Evolutionary conservation across 139 green algal species (phyloP).

Genomic region (Chlamydomonas schloesseri): DNA sequence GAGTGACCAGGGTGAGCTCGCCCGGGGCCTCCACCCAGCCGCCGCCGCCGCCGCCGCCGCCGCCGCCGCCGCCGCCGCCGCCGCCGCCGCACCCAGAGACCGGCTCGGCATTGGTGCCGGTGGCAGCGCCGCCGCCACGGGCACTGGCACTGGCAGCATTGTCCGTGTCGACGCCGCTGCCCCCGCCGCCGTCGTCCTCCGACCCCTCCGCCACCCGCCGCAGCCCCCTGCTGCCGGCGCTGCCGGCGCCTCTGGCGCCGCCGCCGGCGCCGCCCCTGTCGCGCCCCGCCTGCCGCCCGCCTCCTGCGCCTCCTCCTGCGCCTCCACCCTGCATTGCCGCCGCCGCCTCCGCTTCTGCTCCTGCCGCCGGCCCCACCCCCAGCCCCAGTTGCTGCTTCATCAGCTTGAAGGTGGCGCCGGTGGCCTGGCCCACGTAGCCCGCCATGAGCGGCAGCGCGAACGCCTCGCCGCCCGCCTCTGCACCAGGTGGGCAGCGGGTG

Average conservation of each 20-base stretch:
- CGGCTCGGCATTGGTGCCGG: no score
- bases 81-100: no score
- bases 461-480: conserved; percentile 12
- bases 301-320: no score
- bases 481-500: neutral
- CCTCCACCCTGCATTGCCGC: no score
- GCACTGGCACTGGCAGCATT: no score
- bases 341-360: neutral
- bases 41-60: no score
- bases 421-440: conserved; percentile 12
- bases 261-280: neutral
- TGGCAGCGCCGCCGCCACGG: no score
- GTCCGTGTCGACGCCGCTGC: no score
- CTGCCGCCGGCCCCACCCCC: neutral
- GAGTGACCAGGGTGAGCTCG: neutral
- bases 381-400: neutral
- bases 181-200: neutral
- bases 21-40: neutral
- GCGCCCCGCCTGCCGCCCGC: no score
- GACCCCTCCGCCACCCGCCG: neutral
- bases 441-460: conserved; percentile 35
- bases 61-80: neutral
- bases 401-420: neutral
- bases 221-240: no score
- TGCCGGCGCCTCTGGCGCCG: neutral